Percentiles rank a stretch among this genome's conserved stretches.
Evolutionary conservation across 305 asterid genomes (phyloP).

Genomic region (Fraxinus ornus): DNA sequence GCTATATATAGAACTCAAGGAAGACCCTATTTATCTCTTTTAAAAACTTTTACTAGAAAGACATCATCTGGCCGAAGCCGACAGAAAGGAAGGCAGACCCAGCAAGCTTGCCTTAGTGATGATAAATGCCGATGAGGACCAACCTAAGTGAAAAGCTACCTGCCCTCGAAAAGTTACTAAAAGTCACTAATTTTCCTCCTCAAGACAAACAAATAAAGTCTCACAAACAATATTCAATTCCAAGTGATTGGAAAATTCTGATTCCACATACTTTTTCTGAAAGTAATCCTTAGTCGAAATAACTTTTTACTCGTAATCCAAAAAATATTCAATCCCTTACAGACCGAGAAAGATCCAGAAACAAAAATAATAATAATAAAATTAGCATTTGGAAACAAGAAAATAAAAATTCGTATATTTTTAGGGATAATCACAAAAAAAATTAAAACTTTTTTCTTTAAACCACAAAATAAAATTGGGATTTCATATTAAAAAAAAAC

Average conservation of each 20-base stretch:
- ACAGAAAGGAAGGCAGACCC: neutral
- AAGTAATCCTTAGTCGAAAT: neutral
- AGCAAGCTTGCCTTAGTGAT: neutral
- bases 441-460: neutral
- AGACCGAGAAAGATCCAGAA: constrained; percentile 8
- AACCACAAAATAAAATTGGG: neutral
- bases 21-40: neutral
- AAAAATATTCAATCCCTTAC: neutral
- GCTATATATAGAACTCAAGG: neutral
- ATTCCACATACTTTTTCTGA: neutral
- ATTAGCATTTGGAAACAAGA: neutral
- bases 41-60: neutral
- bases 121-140: neutral
- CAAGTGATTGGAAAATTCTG: neutral
- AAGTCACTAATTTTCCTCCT: neutral
- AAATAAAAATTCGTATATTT: neutral
- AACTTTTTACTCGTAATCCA: neutral
- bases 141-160: neutral
- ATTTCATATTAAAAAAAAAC: neutral
- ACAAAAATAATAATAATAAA: constrained; percentile 9
- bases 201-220: neutral
- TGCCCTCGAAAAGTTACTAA: neutral
- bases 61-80: neutral
- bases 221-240: neutral
- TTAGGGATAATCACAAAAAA: neutral